Percentiles rank a stretch among this genome's conserved stretches.
These are phyloP conservation scores for Phytophthora sp. DNA, from an alignment of 352 stramenopile species.

Conservation along the genomic window DNA sequence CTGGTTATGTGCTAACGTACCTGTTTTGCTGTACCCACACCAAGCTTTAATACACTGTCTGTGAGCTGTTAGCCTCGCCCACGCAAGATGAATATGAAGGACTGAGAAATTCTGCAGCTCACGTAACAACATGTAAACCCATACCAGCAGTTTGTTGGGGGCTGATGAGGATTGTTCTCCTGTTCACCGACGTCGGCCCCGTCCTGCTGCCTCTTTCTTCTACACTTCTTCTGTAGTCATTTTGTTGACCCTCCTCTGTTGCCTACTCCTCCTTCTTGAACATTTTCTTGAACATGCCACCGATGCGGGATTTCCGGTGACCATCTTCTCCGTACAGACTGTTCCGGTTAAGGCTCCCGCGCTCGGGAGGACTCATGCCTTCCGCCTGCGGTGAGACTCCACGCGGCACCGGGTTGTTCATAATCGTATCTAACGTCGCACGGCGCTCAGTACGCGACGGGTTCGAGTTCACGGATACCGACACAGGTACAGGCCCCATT, in stretches of 20 bases:
- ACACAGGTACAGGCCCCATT: conserved; percentile 63
- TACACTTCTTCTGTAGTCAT: conserved; percentile 8
- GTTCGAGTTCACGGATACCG: conserved; percentile 46
- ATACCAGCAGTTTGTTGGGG: conserved; percentile 5
- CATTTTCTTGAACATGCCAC: conserved; percentile 91
- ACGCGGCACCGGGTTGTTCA: conserved; percentile 51
- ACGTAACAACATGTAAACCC: conserved; percentile 37
- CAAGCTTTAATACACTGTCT: not conserved
- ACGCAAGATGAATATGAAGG: conserved; percentile 4
- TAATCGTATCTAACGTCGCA: conserved; percentile 54
- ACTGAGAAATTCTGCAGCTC: conserved; percentile 15
- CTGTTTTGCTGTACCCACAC: no score
- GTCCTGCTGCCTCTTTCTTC: conserved; percentile 10
- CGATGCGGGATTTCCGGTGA: conserved; percentile 79
- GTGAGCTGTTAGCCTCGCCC: conserved; percentile 5
- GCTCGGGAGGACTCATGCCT: conserved; percentile 38
- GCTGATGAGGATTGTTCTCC: not conserved
- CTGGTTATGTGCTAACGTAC: conserved; percentile 15
- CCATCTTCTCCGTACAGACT: conserved; percentile 71
- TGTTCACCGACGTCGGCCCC: not conserved
- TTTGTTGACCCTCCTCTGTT: conserved; percentile 22
- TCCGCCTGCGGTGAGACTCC: conserved; percentile 35
- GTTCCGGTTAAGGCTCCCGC: conserved; percentile 42
- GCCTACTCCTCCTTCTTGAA: conserved; percentile 84
- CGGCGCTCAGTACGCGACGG: conserved; percentile 41